These are phyloP conservation scores for Crepidotus variabilis DNA, from an alignment of 768 basidiomycete genomes.

Conservation along the genomic window DNA sequence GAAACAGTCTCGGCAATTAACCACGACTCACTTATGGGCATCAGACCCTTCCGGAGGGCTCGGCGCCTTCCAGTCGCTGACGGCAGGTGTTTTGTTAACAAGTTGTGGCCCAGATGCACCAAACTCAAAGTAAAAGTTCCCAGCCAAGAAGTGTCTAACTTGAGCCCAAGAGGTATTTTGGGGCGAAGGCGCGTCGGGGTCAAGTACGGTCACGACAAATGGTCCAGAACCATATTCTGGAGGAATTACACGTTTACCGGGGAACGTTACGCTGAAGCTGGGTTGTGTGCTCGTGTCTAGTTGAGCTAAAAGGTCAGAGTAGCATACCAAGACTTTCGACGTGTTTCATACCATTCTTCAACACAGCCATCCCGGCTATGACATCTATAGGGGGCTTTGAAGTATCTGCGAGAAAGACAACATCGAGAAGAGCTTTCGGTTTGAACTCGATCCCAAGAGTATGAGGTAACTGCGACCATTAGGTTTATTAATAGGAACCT, in stretches of 20 bases:
- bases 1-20: not conserved
- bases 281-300: not conserved
- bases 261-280: not conserved
- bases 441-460: not conserved
- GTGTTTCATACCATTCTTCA: not conserved
- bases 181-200: not conserved
- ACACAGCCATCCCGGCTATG: not conserved
- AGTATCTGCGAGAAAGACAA: not conserved
- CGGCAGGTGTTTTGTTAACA: not conserved
- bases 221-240: not conserved
- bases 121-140: not conserved
- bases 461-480: not conserved
- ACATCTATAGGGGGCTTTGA: not conserved
- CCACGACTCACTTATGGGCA: not conserved
- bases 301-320: not conserved
- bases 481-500: no score
- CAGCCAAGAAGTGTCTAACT: conserved; percentile 1
- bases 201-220: conserved; percentile 1
- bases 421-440: not conserved
- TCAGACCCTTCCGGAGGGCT: not conserved
- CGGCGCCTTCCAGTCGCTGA: not conserved
- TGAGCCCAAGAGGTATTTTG: not conserved
- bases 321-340: not conserved
- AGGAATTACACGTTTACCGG: not conserved
- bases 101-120: not conserved